phyloP scores from a whole-genome alignment of 2,329 filamentous ascomycete genomes.

The Pseudocercospora pini-densiflorae region DNA sequence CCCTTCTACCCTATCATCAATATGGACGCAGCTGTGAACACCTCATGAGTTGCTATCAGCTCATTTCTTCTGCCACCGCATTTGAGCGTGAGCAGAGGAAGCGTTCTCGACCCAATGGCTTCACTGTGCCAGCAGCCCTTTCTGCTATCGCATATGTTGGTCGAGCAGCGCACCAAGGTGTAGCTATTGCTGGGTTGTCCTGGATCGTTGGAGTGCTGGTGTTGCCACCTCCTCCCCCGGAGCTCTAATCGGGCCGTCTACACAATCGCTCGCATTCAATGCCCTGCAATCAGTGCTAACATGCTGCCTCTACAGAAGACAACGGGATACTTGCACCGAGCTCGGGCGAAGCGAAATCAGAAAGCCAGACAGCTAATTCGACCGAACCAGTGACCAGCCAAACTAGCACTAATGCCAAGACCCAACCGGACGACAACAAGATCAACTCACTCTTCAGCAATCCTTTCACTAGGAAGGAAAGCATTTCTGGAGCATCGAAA shows the following conservation, averaged over 20 bases:
- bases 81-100: background rate
- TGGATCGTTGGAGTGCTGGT: background rate
- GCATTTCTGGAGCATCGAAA: constrained; percentile 12
- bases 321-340: background rate
- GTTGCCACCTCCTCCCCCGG: background rate
- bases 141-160: background rate
- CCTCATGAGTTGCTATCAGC: background rate
- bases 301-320: background rate
- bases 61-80: background rate
- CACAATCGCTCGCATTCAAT: background rate
- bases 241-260: constrained; percentile 9
- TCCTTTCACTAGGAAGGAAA: constrained; percentile 17
- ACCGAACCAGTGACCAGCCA: background rate
- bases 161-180: background rate
- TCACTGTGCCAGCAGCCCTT: background rate
- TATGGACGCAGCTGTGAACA: background rate
- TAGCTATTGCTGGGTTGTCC: background rate
- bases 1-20: background rate
- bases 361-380: background rate
- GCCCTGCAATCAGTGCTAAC: background rate
- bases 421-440: background rate
- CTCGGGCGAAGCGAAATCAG: background rate
- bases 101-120: background rate
- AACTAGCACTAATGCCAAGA: background rate
- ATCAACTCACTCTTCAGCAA: constrained; percentile 17